Base-by-base conservation (phyloP, 331 rosid genomes). In the Phaseolus coccineus region DNA sequence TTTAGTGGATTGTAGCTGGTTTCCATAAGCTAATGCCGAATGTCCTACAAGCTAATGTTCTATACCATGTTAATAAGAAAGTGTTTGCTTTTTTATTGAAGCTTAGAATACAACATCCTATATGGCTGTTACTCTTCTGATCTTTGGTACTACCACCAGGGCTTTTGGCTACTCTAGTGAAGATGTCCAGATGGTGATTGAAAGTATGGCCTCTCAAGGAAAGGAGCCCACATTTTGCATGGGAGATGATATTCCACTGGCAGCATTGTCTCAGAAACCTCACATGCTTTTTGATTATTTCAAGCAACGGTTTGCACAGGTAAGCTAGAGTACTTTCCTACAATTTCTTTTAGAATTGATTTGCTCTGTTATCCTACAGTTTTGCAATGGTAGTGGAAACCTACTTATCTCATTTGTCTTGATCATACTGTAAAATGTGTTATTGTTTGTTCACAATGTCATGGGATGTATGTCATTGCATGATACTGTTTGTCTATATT, bases 241-340 rank as follows among this genome's bases (percentile, higher is more conserved):
- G 98, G 98, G 98, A 24, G 98, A 94, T 80, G 98, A 94, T 85
- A 94, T 90, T 83, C 97, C 98, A 35, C 77, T 94, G 87, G 97
- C 98, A 81, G 90, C 93, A 31, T 80, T 94, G 81, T 94, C 98
- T 83, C 99, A 93, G 87, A 95, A 81, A 87, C 89, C 96, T n/a
- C 99, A 95, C 83, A 87, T 91, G 96, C 96, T 95, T 81, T 93
- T 86, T 84, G 99, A 95, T 82, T 95, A 95, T 87, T 91, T 95
- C 76, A 95, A 95, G 88, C 99, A 95, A 78, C 94, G 99, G 22
- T 95, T 93, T 88, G 99, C 99, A 35, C 99, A 95, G 99, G 99
- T 91, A 66, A 67, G 84, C 68, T 53, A 25, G 69, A 73, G 31
- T 83, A 31, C 33, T 69, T 80, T 70, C 31, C 47, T 16, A 56